Percentiles rank a stretch among this genome's conserved stretches.
Evolutionary conservation across 441 rosid species (phyloP).

Genomic region (Viola pubescens): DNA sequence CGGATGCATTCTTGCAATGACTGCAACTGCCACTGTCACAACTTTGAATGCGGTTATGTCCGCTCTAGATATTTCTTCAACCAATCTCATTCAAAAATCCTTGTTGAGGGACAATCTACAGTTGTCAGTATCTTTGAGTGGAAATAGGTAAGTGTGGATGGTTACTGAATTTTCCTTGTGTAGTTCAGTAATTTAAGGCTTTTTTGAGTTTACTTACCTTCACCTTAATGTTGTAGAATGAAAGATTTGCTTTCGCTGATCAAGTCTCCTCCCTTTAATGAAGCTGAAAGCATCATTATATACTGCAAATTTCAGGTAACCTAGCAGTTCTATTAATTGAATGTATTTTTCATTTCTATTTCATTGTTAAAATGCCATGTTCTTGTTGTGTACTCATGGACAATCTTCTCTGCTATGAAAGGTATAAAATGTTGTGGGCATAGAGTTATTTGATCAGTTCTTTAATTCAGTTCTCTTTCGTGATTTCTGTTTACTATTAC

Average conservation of each 20-base stretch:
- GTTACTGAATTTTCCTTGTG: constrained; percentile 1
- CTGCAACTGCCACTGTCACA: constrained; percentile 80
- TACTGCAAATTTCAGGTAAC: constrained; percentile 97
- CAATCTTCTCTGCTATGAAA: neutral
- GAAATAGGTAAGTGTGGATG: constrained; percentile 52
- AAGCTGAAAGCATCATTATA: constrained; percentile 68
- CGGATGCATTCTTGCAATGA: constrained; percentile 87
- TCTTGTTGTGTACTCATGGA: neutral
- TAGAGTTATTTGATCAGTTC: neutral
- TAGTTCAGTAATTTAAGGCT: neutral
- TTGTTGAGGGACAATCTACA: constrained; percentile 65
- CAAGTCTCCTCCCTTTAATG: constrained; percentile 53
- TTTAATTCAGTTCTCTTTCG: neutral
- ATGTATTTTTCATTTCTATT: neutral
- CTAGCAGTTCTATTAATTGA: neutral
- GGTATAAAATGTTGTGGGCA: neutral
- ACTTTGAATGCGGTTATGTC: constrained; percentile 79
- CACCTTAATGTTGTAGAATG: constrained; percentile 41
- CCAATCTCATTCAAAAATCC: constrained; percentile 66
- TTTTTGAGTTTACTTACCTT: constrained; percentile 15
- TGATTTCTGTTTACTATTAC: neutral
- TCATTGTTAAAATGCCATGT: neutral
- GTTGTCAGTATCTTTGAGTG: constrained; percentile 64
- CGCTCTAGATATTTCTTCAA: constrained; percentile 72
- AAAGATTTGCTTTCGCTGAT: constrained; percentile 69